A percentile compares a stretch with the other conserved stretches of the same genome.
phyloP scores from a whole-genome alignment of 768 basidiomycete species.

The Leccinellum luteum region DNA sequence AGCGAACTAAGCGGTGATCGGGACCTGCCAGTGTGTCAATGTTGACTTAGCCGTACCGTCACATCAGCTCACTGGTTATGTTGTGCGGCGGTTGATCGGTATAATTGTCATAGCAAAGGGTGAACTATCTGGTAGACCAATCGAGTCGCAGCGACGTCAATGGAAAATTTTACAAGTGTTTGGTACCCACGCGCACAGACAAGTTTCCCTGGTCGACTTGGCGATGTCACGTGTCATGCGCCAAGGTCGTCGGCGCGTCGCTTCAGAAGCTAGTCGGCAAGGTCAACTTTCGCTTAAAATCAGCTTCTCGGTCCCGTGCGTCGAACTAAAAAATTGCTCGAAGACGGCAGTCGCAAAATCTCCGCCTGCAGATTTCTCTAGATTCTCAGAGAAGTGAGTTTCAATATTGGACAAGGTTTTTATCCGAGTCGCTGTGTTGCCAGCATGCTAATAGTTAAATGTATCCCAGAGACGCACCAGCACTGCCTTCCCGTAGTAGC shows the following conservation, averaged over 20 bases:
- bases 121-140: background rate
- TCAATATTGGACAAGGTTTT: background rate
- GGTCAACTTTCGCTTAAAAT: background rate
- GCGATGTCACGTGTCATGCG: background rate
- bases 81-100: background rate
- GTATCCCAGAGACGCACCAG: no score
- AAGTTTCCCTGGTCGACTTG: background rate
- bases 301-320: background rate
- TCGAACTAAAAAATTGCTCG: background rate
- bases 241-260: background rate
- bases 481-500: no score
- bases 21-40: background rate
- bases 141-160: background rate
- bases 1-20: background rate
- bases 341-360: background rate
- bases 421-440: no score
- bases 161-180: background rate
- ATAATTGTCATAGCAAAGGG: background rate
- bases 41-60: background rate
- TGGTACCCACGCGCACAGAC: background rate
- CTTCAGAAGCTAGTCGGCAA: no score
- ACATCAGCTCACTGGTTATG: background rate
- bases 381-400: no score
- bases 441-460: no score
- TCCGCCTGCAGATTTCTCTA: background rate